Base-by-base conservation (phyloP, 345 rosid genomes). In the Xanthoceras sorbifolium region DNA sequence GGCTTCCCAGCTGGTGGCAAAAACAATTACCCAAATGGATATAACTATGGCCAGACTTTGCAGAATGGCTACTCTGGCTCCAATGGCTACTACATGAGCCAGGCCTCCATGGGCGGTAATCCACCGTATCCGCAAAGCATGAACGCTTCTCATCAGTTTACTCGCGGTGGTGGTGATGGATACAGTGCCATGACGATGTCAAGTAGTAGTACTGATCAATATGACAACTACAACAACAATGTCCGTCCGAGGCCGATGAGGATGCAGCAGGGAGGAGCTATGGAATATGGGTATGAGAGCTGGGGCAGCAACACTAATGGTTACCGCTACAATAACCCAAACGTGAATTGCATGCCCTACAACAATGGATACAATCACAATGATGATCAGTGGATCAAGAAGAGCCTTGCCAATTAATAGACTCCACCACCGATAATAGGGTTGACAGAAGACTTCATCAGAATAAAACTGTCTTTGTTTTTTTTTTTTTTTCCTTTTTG, bases 31-130 rank as follows among this genome's bases (percentile, higher is more conserved):
- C 46, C 46, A 42, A 42, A 38, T 38, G 73, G 46, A 12, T 59
- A 76, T 66, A 73, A 5, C 26, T 25, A 60, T n/a, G 14, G 25
- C 9, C 60, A 57, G 23, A 29, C 31, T 6, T 55, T 72, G 77
- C 77, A 31, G 29, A 32, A 18, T 78, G 73, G 60, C 60, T 42
- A 38, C 46, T 26, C 25, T 26, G 18, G 20, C 28, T 8, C 67
- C 9, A 52, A 31, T 54, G 55, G 36, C 66, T 9, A 5, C 46
- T 44, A 9, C 60, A 20, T 57, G 26, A 23, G 14, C 29, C 64
- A 50, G 6, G 29, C 42, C 55, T 25, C 76, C 12, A 42, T 9
- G 1, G 38, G 20, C 2, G 17, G 68, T 11, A 17, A 46, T 9
- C 6, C 28, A 12, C 68, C 29, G n/a, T 50, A 50, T 50, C 55